Base-by-base conservation (phyloP, 1,284 basidiomycete genomes). In the Cryptococcus jaspeensis region DNA sequence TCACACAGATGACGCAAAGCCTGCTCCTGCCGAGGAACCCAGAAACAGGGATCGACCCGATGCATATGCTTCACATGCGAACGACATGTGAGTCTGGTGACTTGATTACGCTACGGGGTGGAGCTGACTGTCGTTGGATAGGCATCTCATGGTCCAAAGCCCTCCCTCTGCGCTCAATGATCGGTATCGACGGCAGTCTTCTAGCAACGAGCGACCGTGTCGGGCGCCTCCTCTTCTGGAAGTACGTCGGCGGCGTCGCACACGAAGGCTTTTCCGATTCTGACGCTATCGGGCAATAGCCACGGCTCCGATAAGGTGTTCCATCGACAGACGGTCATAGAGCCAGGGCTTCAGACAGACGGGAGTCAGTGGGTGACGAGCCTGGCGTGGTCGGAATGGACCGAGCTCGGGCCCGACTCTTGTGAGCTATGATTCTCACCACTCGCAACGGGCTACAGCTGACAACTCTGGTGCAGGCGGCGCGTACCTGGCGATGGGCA, bases 361-460 rank as follows among this genome's bases (percentile, higher is more conserved):
- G 28, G 28, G 5, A 32, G 49, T 23, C 60, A 51, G 12, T 68
- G 58, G 64, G 57, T 61, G 18, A 50, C 36, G 15, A 52, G 59
- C 44, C 60, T 64, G 61, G 61, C 58, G 9, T 75, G 71, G 71
- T 67, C 66, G 2, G 16, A 49, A 5, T 75, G 73, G 73, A 47
- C n/a, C 0, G 20, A 36, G 1, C 40, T 58, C 3, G 61, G 58
- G 22, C 55, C 62, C 0, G 20, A 48, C 5, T 56, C 51, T 8
- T 68, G 69, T 69, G 48, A 60, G 65, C 55, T 5, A 2, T 1
- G 15, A 11, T 23, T 0, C n/a, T 25, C 3, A 25, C 18, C 13
- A 25, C 6, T 25, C 39, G 48, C 22, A 40, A 15, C 36, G 16
- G 41, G 16, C 58, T 57, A 63, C 43, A 18, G 39, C 45, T 52